Evolutionary conservation across 148 eudicot genomes (phyloP), one percentile per base, ranked within the genome.

Genomic region (Beta vulgaris): DNA sequence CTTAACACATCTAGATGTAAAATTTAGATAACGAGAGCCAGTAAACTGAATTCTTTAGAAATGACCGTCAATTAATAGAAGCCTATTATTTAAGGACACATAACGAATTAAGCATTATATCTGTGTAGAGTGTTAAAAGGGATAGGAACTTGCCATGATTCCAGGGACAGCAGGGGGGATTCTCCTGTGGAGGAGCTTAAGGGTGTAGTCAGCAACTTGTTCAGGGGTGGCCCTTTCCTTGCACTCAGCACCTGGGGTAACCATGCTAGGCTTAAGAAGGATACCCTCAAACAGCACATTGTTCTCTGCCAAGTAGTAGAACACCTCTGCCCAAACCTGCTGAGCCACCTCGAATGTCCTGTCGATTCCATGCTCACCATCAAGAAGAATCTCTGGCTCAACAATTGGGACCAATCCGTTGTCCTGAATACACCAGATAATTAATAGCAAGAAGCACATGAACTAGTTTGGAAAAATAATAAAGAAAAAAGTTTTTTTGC

Each of bases 221-320:
- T 89, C 76, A 13, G 98, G 88, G 35, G 97, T 88, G 70, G 92
- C 97, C 82, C 73, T 83, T 12, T 91, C 97, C 85, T 93, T 93
- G 91, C 92, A 87, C 80, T 93, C 94, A 34, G 98, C 97, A 34
- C 98, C 98, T 0, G 94, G 98, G 74, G 98, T 93, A 54, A 93
- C 97, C 98, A 93, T 93, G 82, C 97, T 91, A 5, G 98, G 98
- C 84, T 93, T 93, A 42, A 91, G 87, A 72, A 93, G 94, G 76
- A 89, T 93, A 12, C 97, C 98, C 78, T 93, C 98, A 62, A 87
- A 91, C 87, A 91, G 5, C 59, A 93, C 98, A 73, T 93, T 91
- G 94, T 93, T 91, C 78, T 91, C 78, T 7, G 97, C 97, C 46
- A 93, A 76, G 86, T 88, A 87, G 84, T 76, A 89, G 87, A 91